Percentiles rank a stretch among this genome's conserved stretches.
Evolutionary conservation across 148 eudicot genomes (phyloP).

Genomic region (Dianthus caryophyllus): DNA sequence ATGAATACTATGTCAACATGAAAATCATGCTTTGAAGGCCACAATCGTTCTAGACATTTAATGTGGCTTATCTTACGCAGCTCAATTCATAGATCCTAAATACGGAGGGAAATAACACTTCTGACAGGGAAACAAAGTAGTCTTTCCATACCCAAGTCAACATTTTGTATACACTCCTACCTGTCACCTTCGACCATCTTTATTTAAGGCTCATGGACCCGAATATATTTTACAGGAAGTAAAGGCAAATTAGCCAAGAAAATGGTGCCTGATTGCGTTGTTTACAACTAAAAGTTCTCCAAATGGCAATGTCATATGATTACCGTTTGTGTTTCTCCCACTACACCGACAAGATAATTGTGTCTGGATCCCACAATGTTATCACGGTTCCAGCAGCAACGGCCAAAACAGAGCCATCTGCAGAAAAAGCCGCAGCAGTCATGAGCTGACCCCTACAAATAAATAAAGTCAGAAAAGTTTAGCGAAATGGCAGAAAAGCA

Average conservation of each 20-base stretch:
- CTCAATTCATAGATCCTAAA: too few relatives aligned
- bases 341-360: slow-evolving; percentile 71
- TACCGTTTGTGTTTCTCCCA: slow-evolving; percentile 71
- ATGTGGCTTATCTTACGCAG: not conserved
- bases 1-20: too few relatives aligned
- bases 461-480: not conserved
- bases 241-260: not conserved
- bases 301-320: not conserved
- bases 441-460: slow-evolving; percentile 65
- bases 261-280: not conserved
- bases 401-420: slow-evolving; percentile 88
- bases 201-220: not conserved
- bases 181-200: not conserved
- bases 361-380: slow-evolving; percentile 90
- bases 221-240: not conserved
- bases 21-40: not conserved
- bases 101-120: too few relatives aligned
- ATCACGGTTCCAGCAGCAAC: slow-evolving; percentile 89
- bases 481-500: not conserved
- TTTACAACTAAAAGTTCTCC: not conserved
- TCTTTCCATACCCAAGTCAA: too few relatives aligned
- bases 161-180: not conserved
- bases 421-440: slow-evolving; percentile 86
- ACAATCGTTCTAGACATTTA: not conserved
- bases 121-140: not conserved